Conservation (phyloP, 805 yeast species). For the Ogataea salicorniae region DNA sequence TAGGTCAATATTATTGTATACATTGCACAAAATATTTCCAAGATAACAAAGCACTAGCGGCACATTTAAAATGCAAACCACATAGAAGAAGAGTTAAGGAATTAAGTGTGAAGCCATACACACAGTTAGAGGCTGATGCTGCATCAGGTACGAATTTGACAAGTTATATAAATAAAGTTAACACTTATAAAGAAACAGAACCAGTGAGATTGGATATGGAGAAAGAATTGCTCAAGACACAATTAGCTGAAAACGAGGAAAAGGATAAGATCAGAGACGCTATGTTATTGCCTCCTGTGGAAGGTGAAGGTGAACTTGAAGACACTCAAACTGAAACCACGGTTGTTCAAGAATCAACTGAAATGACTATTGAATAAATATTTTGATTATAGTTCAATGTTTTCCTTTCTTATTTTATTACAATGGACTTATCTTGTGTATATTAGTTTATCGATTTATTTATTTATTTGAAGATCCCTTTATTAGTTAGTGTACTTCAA, state of each 20-base stretch:
- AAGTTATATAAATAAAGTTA: constrained; percentile 60
- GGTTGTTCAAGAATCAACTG: background rate
- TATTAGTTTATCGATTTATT: background rate
- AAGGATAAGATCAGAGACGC: constrained; percentile 27
- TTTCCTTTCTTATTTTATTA: background rate
- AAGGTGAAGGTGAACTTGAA: constrained; percentile 10
- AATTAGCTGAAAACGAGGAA: constrained; percentile 28
- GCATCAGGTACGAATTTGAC: constrained; percentile 77
- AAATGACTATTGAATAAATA: background rate
- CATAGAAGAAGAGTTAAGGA: constrained; percentile 86
- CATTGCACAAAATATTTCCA: constrained; percentile 93
- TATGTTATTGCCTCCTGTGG: constrained; percentile 22
- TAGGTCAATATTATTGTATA: constrained; percentile 91
- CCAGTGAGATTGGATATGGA: constrained; percentile 43
- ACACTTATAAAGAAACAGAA: constrained; percentile 47
- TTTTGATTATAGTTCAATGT: background rate
- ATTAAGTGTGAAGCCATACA: constrained; percentile 73
- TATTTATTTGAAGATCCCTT: background rate
- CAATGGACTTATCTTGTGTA: background rate
- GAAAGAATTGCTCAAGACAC: constrained; percentile 24
- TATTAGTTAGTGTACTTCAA: background rate
- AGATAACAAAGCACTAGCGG: constrained; percentile 61
- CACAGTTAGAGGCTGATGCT: constrained; percentile 85
- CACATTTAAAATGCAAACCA: constrained; percentile 69
- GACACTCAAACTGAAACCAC: background rate